Base-by-base conservation (phyloP, 768 basidiomycete genomes). In the Paxillus rubicundulus region DNA sequence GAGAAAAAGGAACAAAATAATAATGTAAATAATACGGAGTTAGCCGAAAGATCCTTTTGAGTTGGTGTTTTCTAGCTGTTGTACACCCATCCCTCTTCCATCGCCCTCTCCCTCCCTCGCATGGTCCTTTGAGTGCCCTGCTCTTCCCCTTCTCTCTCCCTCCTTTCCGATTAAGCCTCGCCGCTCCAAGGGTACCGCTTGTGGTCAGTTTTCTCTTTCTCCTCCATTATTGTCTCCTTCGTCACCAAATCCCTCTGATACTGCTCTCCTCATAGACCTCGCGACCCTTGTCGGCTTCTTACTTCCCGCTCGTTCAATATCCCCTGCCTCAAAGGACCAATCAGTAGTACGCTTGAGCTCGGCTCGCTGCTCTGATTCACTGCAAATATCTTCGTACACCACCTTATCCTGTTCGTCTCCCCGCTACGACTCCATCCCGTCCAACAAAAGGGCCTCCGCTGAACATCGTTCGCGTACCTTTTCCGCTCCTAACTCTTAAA, bases 281-380 rank as follows among this genome's bases (percentile, higher is more conserved):
- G 89, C 89, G 89, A 92, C 89, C 89, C 90, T 92, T 91, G 85
- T 79, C 87, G 87, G 86, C 84, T 74, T 80, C 87, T 77, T 71
- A 73, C 71, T 59, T 61, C 65, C 81, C 86, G 78, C 72, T 72
- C 60, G 55, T 52, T 58, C 58, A 54, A 57, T 59, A 60, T 61
- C 64, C 55, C 60, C 57, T 47, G 41, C 60, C 62, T 68, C 69
- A 69, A 70, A 72, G 67, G 65, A 70, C 65, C 66, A 61, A 70
- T 64, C 70, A 73, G 70, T 72, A 67, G 70, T 70, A 67, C 82
- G 84, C 84, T 86, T 82, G 84, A 86, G 87, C 80, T 68, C 74
- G 68, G 80, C 85, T 86, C 85, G 84, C 84, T 71, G 64, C 73
- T 63, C 59, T 62, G 70, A 68, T 57, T 53, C 32, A 52, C 52